Evolutionary conservation across 169 alveolate genomes (phyloP), one percentile per base, ranked within the genome.

Genomic region (Cryptosporidium ryanae): DNA sequence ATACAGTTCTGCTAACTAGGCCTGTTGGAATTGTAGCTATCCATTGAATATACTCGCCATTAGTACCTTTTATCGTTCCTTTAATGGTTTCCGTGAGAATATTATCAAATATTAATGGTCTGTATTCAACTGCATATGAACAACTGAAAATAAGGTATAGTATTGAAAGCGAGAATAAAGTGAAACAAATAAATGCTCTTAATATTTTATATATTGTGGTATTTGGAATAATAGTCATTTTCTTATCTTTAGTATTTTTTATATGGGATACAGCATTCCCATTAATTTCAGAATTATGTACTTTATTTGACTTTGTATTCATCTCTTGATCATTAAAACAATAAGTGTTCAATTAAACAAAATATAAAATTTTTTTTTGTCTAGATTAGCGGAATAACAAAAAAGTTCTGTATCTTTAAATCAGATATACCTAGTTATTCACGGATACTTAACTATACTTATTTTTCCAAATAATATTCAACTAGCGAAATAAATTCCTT

Each of bases 11-110:
- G 23, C 76, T 76, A 43, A 76, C 87, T 25, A 76, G 48, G 31
- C 87, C 71, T 38, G 71, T 76, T 38, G 87, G 87, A 25, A 55
- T 76, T 5, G 71, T 61, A 23, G 87, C 87, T 34, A 59, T 55
- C 87, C 87, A 76, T 38, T 43, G 63, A 43, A 76, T 76, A 59
- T 43, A 76, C 38, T 76, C 87, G 1, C 87, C 87, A 76, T 76
- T 76, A 21, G 71, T 25, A 23, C 87, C 87, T 18, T 76, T 76
- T 0, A 76, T 55, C 3, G 87, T 76, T 6, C 87, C 87, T 15
- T 76, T 61, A n/a, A 55, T 76, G 5, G 71, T 76, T 55, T 76
- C 87, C 4, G 87, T 59, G 0, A 59, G 44, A 21, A 59, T 61
- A 61, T 76, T 76, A 17, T 76, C 87, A 76, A 76, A 76, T 55